Conservation (phyloP, 805 yeast species). For the Hanseniaspora osmophila region DNA sequence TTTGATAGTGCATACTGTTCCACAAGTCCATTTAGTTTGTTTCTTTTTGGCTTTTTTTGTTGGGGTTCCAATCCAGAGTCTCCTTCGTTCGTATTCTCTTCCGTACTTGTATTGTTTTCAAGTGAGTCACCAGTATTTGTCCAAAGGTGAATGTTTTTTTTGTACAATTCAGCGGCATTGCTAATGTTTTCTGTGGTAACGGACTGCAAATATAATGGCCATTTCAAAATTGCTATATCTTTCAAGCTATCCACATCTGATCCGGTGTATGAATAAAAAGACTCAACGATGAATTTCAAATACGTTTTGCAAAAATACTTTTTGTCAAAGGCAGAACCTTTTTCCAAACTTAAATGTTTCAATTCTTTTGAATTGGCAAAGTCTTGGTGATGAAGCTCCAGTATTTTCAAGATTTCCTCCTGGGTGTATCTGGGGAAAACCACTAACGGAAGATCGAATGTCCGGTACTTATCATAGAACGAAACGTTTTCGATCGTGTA, state of each 20-base stretch:
- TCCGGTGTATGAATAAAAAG: conserved; percentile 22
- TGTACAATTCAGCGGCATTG: conserved; percentile 19
- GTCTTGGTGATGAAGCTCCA: conserved; percentile 6
- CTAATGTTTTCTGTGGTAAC: conserved; percentile 11
- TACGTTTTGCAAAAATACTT: conserved; percentile 12
- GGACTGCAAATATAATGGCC: conserved; percentile 14
- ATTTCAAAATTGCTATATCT: conserved; percentile 20
- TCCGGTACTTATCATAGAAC: conserved; percentile 16
- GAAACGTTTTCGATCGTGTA: conserved; percentile 14
- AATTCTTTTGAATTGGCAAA: conserved; percentile 1
- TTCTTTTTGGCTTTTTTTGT: neutral
- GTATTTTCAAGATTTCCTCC: conserved; percentile 13
- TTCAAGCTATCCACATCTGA: conserved; percentile 15
- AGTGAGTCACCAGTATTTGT: conserved; percentile 22
- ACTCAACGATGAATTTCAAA: conserved; percentile 17
- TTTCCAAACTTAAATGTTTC: neutral
- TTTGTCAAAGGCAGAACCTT: conserved; percentile 8
- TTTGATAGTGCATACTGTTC: conserved; percentile 35
- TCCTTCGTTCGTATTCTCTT: conserved; percentile 6
- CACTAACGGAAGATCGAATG: conserved; percentile 16
- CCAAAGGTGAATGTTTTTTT: conserved; percentile 19
- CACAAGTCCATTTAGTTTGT: neutral
- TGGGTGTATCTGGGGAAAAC: conserved; percentile 19
- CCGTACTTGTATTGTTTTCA: conserved; percentile 7
- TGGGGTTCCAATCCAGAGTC: conserved; percentile 3